Evolutionary conservation across 1,284 basidiomycete genomes (phyloP).

Genomic region (Apiotrichum montevideense): DNA sequence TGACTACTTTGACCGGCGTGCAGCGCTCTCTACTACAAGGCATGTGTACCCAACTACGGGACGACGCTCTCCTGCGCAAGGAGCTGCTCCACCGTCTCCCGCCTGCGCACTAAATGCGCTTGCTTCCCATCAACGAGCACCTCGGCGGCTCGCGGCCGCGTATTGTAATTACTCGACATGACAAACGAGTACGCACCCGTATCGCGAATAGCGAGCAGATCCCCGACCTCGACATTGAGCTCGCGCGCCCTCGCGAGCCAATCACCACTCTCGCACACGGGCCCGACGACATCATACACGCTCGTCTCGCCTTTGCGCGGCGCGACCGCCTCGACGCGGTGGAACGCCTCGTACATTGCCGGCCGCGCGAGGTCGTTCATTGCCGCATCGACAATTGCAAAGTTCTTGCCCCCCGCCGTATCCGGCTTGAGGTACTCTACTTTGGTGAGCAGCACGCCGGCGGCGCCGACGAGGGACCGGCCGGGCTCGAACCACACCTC

Average conservation of each 20-base stretch:
- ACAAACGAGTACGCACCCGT: constrained; percentile 7
- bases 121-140: constrained; percentile 5
- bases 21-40: too few species aligned
- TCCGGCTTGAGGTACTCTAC: constrained; percentile 7
- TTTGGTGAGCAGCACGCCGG: constrained; percentile 7
- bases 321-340: constrained; percentile 1
- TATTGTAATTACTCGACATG: constrained; percentile 11
- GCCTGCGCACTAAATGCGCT: constrained; percentile 5
- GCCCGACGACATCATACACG: constrained; percentile 6
- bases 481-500: constrained; percentile 15
- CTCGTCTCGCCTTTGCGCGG: not conserved
- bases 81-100: constrained; percentile 6
- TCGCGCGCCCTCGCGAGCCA: constrained; percentile 5
- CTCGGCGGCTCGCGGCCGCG: constrained; percentile 7
- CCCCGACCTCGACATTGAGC: not conserved
- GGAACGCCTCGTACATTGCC: constrained; percentile 5
- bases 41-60: too few species aligned
- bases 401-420: constrained; percentile 6
- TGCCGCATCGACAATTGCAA: constrained; percentile 11
- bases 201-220: constrained; percentile 3
- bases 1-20: too few species aligned
- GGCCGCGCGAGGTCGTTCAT: constrained; percentile 13
- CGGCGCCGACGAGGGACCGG: constrained; percentile 3
- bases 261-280: constrained; percentile 13
- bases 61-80: too few species aligned